phyloP scores from a whole-genome alignment of 2,329 filamentous ascomycete genomes.

The Mycosphaerella sp. region DNA sequence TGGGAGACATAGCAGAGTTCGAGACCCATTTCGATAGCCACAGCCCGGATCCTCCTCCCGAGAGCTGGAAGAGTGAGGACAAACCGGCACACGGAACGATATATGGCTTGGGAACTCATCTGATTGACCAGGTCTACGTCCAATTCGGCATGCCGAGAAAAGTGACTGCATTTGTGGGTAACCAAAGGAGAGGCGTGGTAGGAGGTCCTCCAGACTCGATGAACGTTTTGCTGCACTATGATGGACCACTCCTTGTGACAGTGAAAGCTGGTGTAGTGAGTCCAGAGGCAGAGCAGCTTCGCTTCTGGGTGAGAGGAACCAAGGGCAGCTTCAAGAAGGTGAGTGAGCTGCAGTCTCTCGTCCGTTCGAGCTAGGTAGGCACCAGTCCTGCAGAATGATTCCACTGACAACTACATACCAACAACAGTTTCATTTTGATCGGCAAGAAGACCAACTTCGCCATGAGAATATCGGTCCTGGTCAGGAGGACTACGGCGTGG shows the following conservation, averaged over 20 bases:
- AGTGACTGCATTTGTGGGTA: slow-evolving; percentile 62
- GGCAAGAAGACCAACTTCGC: slow-evolving; percentile 61
- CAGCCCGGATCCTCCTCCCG: slow-evolving; percentile 48
- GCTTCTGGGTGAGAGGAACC: slow-evolving; percentile 71
- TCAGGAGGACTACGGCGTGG: slow-evolving; percentile 59
- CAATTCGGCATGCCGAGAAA: slow-evolving; percentile 62
- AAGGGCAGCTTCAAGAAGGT: slow-evolving; percentile 69
- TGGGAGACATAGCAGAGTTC: slow-evolving; percentile 70
- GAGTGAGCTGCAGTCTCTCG: slow-evolving; percentile 37
- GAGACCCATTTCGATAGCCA: slow-evolving; percentile 76
- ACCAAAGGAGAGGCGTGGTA: slow-evolving; percentile 54
- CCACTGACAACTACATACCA: slow-evolving; percentile 13
- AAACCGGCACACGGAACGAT: slow-evolving; percentile 61
- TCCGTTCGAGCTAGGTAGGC: too few species aligned
- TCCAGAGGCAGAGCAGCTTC: slow-evolving; percentile 60
- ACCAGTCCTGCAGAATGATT: not conserved
- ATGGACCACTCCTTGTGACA: slow-evolving; percentile 56
- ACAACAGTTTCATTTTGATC: slow-evolving; percentile 52
- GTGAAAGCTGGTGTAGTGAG: slow-evolving; percentile 64
- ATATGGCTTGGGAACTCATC: slow-evolving; percentile 69
- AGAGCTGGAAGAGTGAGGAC: slow-evolving; percentile 60
- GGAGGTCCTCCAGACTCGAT: slow-evolving; percentile 49
- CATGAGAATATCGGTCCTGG: slow-evolving; percentile 58
- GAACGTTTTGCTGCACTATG: slow-evolving; percentile 62
- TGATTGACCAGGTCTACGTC: slow-evolving; percentile 67